A percentile compares a stretch with the other conserved stretches of the same genome.
phyloP scores from a whole-genome alignment of 192 early-diverging fungal species.

The Coemansia umbellata region DNA sequence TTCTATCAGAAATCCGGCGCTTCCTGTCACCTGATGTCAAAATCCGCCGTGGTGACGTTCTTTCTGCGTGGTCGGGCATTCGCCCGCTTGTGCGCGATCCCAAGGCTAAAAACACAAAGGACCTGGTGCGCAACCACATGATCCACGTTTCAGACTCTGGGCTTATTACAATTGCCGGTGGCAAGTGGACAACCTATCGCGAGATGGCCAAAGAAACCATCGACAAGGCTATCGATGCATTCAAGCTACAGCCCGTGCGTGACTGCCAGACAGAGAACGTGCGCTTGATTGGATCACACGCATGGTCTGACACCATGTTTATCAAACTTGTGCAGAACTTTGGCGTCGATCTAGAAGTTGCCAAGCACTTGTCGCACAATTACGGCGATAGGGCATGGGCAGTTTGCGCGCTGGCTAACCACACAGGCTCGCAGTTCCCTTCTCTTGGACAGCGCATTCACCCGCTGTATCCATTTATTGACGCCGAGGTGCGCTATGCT shows the following conservation, averaged over 20 bases:
- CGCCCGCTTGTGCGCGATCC: constrained; percentile 96
- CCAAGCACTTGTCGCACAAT: constrained; percentile 82
- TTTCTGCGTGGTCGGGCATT: constrained; percentile 98
- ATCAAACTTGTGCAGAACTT: constrained; percentile 95
- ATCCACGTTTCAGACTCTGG: constrained; percentile 79
- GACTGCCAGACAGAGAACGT: constrained; percentile 74
- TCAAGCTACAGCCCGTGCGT: constrained; percentile 61
- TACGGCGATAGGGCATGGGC: constrained; percentile 95
- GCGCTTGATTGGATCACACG: constrained; percentile 79
- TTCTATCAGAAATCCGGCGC: constrained; percentile 84
- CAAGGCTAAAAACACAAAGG: constrained; percentile 83
- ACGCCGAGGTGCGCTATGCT: constrained; percentile 91
- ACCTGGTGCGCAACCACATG: constrained; percentile 96
- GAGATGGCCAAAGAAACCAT: constrained; percentile 95
- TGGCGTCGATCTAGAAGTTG: constrained; percentile 89
- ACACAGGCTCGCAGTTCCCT: constrained; percentile 70
- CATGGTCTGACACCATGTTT: constrained; percentile 90
- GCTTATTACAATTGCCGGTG: constrained; percentile 92
- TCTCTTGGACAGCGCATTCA: constrained; percentile 76
- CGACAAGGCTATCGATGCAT: constrained; percentile 78
- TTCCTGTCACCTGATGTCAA: constrained; percentile 92
- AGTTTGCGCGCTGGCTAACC: constrained; percentile 80
- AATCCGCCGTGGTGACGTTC: constrained; percentile 92
- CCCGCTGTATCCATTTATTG: constrained; percentile 86
- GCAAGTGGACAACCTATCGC: constrained; percentile 98